Conservation (phyloP, 352 stramenopile species). For the Pseudoperonospora humuli region DNA sequence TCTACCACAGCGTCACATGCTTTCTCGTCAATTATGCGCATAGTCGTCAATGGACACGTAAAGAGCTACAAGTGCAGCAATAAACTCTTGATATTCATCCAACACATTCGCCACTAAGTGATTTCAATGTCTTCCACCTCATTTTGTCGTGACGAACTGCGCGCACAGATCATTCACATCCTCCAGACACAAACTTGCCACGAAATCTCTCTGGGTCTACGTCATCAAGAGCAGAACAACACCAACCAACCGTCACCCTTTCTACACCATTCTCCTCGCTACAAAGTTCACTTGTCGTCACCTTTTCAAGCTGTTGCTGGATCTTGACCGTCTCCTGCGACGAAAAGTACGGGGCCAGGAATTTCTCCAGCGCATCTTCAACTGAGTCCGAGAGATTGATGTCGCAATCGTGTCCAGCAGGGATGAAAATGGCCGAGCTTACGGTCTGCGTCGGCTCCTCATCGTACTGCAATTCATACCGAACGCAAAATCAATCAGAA, state of each 20-base stretch:
- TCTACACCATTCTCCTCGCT: constrained; percentile 1
- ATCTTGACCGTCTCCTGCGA: constrained; percentile 49
- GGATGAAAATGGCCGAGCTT: constrained; percentile 22
- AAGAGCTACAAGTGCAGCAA: neutral
- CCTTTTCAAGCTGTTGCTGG: constrained; percentile 56
- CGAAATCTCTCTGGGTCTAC: constrained; percentile 45
- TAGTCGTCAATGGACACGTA: constrained; percentile 8
- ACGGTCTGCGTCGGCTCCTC: constrained; percentile 9
- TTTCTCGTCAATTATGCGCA: constrained; percentile 21
- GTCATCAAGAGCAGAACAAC: neutral
- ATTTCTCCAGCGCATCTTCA: constrained; percentile 47
- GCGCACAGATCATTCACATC: constrained; percentile 66
- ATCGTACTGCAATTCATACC: constrained; percentile 12
- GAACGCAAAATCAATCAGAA: neutral
- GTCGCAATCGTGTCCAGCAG: constrained; percentile 13
- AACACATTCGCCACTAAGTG: constrained; percentile 8
- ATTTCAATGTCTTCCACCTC: constrained; percentile 2
- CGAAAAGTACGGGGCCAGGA: constrained; percentile 56
- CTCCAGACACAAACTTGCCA: constrained; percentile 51
- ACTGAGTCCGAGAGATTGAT: constrained; percentile 38
- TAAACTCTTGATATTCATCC: neutral
- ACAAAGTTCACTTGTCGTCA: no score
- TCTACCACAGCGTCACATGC: constrained; percentile 27
- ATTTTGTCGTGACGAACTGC: constrained; percentile 42
- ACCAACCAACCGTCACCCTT: constrained; percentile 1